Percentiles rank a stretch among this genome's conserved stretches.
phyloP scores from a whole-genome alignment of 345 rosid genomes.

The Cardamine occulta region DNA sequence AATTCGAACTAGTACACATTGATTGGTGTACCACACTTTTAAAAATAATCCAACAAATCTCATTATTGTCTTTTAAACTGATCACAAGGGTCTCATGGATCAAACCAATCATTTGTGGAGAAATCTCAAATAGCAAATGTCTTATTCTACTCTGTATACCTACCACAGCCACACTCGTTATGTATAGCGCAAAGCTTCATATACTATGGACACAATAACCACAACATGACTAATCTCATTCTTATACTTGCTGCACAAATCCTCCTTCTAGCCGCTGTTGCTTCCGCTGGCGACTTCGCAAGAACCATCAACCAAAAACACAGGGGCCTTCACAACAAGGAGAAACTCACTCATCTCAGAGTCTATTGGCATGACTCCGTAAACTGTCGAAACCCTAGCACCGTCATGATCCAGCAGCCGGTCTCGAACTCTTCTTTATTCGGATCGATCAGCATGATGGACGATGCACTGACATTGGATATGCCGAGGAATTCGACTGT shows the following conservation, averaged over 20 bases:
- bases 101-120: too few species aligned
- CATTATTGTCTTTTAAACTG: too few species aligned
- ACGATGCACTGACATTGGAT: conserved; percentile 45
- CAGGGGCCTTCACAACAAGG: conserved; percentile 25
- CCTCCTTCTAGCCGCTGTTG: not conserved
- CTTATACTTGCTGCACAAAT: conserved; percentile 15
- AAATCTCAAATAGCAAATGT: not conserved
- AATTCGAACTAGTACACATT: too few species aligned
- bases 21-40: too few species aligned
- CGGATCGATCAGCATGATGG: conserved; percentile 44
- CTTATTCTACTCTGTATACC: not conserved
- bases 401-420: conserved; percentile 28
- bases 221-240: conserved; percentile 2
- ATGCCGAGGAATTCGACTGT: conserved; percentile 36
- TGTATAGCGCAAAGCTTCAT: not conserved
- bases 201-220: not conserved
- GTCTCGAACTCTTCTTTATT: conserved; percentile 31
- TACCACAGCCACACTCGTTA: not conserved
- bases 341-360: conserved; percentile 47
- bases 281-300: conserved; percentile 5
- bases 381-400: conserved; percentile 36
- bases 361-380: conserved; percentile 53
- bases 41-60: too few species aligned
- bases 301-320: conserved; percentile 27
- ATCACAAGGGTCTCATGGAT: too few species aligned